These are phyloP conservation scores for Thraustochytrium sp. DNA, from an alignment of 352 stramenopile species.

Conservation along the genomic window DNA sequence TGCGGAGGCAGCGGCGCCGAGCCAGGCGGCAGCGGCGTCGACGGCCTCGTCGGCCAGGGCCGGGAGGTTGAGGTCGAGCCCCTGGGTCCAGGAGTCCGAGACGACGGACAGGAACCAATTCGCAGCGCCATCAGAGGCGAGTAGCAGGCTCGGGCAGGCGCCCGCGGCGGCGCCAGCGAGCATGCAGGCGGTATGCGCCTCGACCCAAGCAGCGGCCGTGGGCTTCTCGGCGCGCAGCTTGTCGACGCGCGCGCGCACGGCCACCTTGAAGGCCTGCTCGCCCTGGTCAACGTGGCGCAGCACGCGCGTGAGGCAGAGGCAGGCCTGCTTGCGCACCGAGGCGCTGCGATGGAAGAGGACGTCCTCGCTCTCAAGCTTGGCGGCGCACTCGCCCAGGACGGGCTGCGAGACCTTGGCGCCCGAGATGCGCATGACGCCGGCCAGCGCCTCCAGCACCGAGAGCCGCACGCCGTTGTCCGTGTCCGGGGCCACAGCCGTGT, in stretches of 20 bases:
- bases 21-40: background rate
- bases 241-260: background rate
- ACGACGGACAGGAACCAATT: slow-evolving; percentile 3
- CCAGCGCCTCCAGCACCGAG: slow-evolving; percentile 14
- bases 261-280: background rate
- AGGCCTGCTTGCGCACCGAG: background rate
- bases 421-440: slow-evolving; percentile 32
- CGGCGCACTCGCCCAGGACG: slow-evolving; percentile 25
- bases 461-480: background rate
- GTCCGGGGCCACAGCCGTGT: background rate
- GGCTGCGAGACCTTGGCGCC: slow-evolving; percentile 35
- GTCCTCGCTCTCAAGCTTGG: background rate
- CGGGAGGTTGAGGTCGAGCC: background rate
- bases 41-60: background rate
- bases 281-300: background rate
- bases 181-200: background rate
- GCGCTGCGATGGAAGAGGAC: slow-evolving; percentile 24
- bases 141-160: background rate
- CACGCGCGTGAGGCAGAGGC: background rate
- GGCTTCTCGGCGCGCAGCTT: background rate
- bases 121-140: background rate
- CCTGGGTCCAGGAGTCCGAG: background rate
- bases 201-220: background rate
- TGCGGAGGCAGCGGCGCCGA: background rate
- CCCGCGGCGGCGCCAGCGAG: background rate